phyloP scores from a whole-genome alignment of 768 basidiomycete species.

The Hygrophoropsis aurantiaca region DNA sequence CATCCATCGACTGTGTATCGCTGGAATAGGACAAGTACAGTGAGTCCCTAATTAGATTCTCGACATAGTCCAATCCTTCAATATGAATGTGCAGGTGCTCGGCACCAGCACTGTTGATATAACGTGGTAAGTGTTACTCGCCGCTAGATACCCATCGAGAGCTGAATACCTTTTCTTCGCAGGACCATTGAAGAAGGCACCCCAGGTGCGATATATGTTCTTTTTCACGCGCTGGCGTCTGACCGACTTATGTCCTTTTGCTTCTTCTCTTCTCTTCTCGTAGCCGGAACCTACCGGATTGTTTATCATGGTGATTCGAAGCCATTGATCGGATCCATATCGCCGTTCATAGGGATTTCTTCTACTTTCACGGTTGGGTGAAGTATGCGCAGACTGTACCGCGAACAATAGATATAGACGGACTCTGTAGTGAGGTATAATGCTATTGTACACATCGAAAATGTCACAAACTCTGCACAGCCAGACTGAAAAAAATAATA shows the following conservation, averaged over 20 bases:
- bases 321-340: conserved; percentile 59
- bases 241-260: no score
- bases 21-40: conserved; percentile 60
- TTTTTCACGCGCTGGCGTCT: no score
- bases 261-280: no score
- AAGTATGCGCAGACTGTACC: no score
- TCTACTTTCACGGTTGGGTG: conserved; percentile 55
- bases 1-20: conserved; percentile 73
- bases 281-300: conserved; percentile 73
- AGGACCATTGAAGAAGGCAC: conserved; percentile 68
- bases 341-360: conserved; percentile 61
- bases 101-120: conserved; percentile 66
- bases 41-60: conserved; percentile 26
- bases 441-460: no score
- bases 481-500: no score
- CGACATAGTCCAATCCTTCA: background rate
- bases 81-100: conserved; percentile 40
- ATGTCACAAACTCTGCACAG: no score
- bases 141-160: background rate
- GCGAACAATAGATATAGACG: no score
- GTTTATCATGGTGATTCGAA: conserved; percentile 79
- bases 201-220: no score
- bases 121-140: conserved; percentile 49
- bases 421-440: no score
- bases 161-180: no score